Conservation (phyloP, 768 basidiomycete species). For the Hericium rajendrae region DNA sequence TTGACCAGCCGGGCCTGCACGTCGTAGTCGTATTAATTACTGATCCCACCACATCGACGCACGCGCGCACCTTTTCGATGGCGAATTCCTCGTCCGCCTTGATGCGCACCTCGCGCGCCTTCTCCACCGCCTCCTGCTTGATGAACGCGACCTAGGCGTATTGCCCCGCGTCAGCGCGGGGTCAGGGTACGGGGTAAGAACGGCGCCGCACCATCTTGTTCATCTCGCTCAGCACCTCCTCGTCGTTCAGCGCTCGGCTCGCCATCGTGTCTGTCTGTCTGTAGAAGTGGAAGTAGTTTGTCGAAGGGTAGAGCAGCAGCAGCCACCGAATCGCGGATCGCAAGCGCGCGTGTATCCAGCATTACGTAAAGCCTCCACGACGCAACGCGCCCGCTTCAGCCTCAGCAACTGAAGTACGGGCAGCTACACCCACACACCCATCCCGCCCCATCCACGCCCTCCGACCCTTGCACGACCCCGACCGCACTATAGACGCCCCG, state of each 20-base stretch:
- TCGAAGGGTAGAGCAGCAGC: too few relatives aligned
- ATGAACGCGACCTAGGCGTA: constrained; percentile 82
- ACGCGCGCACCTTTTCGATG: constrained; percentile 75
- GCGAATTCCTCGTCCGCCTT: constrained; percentile 99
- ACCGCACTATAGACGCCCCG: too few relatives aligned
- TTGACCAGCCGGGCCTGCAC: constrained; percentile 90
- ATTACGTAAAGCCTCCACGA: too few relatives aligned
- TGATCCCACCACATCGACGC: neutral
- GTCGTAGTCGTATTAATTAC: neutral
- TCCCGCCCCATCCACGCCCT: too few relatives aligned
- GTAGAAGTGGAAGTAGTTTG: too few relatives aligned
- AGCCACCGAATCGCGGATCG: too few relatives aligned
- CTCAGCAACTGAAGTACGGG: too few relatives aligned
- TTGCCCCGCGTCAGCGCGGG: neutral
- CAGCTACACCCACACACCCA: too few relatives aligned
- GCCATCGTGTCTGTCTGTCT: constrained; percentile 35
- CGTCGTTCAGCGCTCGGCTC: constrained; percentile 78
- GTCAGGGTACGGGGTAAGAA: constrained; percentile 3
- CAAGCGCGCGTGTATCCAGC: too few relatives aligned
- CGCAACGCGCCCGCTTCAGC: too few relatives aligned
- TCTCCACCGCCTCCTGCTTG: constrained; percentile 96
- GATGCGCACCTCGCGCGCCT: constrained; percentile 91
- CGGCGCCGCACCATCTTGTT: constrained; percentile 80
- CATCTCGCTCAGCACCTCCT: constrained; percentile 94
- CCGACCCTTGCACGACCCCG: too few relatives aligned